These are phyloP conservation scores for Xylaria sp. DNA, from an alignment of 2,329 filamentous ascomycete genomes.

Conservation along the genomic window DNA sequence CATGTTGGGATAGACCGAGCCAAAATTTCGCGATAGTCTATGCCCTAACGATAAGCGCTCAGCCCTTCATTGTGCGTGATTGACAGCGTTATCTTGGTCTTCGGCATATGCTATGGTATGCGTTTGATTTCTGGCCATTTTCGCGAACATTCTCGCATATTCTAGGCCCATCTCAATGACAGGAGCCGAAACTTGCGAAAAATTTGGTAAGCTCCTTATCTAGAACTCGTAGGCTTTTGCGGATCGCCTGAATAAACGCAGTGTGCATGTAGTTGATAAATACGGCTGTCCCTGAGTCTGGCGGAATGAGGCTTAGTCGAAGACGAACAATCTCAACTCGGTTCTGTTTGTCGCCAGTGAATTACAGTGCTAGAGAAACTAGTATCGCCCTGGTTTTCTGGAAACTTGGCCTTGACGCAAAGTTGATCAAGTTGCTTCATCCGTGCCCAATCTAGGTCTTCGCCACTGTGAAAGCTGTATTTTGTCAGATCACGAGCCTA, in stretches of 20 bases:
- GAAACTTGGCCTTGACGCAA: slow-evolving; percentile 52
- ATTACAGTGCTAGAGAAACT: slow-evolving; percentile 56
- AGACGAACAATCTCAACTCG: neutral
- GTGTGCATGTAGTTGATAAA: neutral
- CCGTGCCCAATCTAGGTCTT: slow-evolving; percentile 45
- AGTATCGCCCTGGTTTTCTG: slow-evolving; percentile 52
- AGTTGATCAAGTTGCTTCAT: slow-evolving; percentile 51
- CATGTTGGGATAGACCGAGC: neutral
- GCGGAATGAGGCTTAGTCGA: neutral
- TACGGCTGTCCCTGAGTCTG: neutral
- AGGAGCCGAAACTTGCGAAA: too few species aligned
- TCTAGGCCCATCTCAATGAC: too few species aligned
- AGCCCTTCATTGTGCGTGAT: neutral
- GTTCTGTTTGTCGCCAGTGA: slow-evolving; percentile 51
- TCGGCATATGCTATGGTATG: too few species aligned
- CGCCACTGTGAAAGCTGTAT: slow-evolving; percentile 21
- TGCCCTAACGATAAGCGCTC: neutral
- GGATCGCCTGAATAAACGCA: neutral
- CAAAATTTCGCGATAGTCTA: neutral
- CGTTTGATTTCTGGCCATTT: too few species aligned
- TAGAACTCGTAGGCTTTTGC: neutral
- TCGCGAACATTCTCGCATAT: too few species aligned
- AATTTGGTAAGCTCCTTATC: too few species aligned
- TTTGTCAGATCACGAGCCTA: slow-evolving; percentile 13
- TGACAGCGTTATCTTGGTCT: too few species aligned